A percentile compares a stretch with the other conserved stretches of the same genome.
Conservation (phyloP, 2,329 filamentous ascomycete genomes). For the Septoria petroselini region DNA sequence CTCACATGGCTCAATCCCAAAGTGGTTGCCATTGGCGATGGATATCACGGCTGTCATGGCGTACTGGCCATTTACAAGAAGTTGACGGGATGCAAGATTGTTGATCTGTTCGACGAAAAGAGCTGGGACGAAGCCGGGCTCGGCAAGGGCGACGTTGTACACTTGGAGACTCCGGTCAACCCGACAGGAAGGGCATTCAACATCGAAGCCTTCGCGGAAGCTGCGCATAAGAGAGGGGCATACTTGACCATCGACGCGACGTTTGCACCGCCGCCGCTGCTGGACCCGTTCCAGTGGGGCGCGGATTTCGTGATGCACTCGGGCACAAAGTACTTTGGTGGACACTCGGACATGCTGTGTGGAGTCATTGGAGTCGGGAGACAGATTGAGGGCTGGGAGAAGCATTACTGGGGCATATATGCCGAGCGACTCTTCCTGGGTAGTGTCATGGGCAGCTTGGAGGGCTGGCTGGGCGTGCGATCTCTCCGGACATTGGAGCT, state of each 20-base stretch:
- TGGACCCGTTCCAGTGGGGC: constrained; percentile 77
- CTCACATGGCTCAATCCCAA: constrained; percentile 80
- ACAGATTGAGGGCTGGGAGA: constrained; percentile 50
- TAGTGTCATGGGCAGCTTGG: constrained; percentile 80
- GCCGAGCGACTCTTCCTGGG: constrained; percentile 75
- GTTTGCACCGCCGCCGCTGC: constrained; percentile 84
- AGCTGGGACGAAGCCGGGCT: constrained; percentile 61
- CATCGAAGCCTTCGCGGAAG: constrained; percentile 66
- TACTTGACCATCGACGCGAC: constrained; percentile 83
- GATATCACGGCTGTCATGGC: constrained; percentile 93
- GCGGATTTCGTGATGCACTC: constrained; percentile 88
- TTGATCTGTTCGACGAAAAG: constrained; percentile 57
- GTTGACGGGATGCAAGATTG: constrained; percentile 69
- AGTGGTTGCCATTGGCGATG: constrained; percentile 74
- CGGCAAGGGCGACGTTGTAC: constrained; percentile 74
- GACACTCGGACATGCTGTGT: constrained; percentile 89
- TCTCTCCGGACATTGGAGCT: constrained; percentile 83
- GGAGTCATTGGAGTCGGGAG: constrained; percentile 70
- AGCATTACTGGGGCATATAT: constrained; percentile 52
- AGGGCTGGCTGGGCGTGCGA: constrained; percentile 87
- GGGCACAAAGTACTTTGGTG: constrained; percentile 94
- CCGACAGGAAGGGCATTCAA: constrained; percentile 78
- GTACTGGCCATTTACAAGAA: constrained; percentile 71
- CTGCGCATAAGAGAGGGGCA: constrained; percentile 70
- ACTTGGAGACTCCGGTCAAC: constrained; percentile 92